A percentile compares a stretch with the other conserved stretches of the same genome.
These are phyloP conservation scores for Neofusicoccum laricinum DNA, from an alignment of 2,329 filamentous ascomycete species.

Conservation along the genomic window DNA sequence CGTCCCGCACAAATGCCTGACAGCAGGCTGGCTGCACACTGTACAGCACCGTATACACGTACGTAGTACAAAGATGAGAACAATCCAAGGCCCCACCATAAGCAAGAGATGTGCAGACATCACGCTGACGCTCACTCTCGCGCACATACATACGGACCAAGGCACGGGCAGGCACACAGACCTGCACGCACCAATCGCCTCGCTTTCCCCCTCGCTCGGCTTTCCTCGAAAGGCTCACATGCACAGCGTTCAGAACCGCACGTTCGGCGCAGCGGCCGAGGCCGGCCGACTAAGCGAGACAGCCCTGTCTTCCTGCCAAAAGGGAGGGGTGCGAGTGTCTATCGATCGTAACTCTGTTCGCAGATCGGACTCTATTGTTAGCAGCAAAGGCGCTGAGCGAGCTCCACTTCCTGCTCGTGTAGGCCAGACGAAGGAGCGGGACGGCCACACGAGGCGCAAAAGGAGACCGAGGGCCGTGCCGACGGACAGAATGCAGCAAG, in stretches of 20 bases:
- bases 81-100: too few relatives aligned
- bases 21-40: not conserved
- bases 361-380: slow-evolving; percentile 11
- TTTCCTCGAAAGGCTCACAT: not conserved
- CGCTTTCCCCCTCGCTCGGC: too few relatives aligned
- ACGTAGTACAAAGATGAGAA: too few relatives aligned
- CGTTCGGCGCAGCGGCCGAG: too few relatives aligned
- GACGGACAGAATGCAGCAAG: not conserved
- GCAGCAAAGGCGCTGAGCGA: not conserved
- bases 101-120: too few relatives aligned
- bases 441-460: not conserved
- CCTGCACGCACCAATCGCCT: not conserved
- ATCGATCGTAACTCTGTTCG: not conserved
- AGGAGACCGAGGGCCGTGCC: too few relatives aligned
- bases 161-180: not conserved
- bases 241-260: not conserved
- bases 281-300: too few relatives aligned
- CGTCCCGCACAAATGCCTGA: not conserved
- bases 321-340: not conserved
- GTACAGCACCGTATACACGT: too few relatives aligned
- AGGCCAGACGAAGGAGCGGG: not conserved
- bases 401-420: not conserved
- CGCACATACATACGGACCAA: not conserved
- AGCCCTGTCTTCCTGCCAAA: not conserved
- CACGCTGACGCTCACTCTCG: too few relatives aligned